A percentile compares a stretch with the other conserved stretches of the same genome.
Conservation (phyloP, 371 early-diverging fungal genomes). For the Enterocytospora artemiae region DNA sequence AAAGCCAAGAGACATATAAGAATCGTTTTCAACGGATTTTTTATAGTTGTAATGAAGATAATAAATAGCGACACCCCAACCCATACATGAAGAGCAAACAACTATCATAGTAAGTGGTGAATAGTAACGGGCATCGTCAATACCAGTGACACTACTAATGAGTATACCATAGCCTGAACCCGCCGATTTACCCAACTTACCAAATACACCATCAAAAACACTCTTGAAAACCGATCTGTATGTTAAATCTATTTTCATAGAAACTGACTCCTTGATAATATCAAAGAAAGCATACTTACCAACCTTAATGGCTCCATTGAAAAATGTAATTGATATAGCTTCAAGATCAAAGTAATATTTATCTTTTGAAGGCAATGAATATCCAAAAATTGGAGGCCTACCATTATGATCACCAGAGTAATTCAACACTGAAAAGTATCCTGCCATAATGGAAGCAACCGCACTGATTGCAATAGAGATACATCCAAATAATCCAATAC, state of each 20-base stretch:
- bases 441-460: background rate
- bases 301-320: slow-evolving; percentile 33
- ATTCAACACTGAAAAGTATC: background rate
- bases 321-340: slow-evolving; percentile 7
- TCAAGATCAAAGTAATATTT: slow-evolving; percentile 9
- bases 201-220: slow-evolving; percentile 55
- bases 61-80: slow-evolving; percentile 19
- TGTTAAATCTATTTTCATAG: slow-evolving; percentile 45
- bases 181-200: slow-evolving; percentile 56
- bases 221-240: slow-evolving; percentile 50
- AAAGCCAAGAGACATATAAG: slow-evolving; percentile 21
- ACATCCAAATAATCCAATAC: background rate
- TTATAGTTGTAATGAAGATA: slow-evolving; percentile 32
- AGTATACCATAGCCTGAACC: slow-evolving; percentile 40
- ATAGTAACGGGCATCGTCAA: background rate
- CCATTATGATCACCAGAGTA: background rate
- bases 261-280: slow-evolving; percentile 54
- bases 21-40: slow-evolving; percentile 23
- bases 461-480: background rate
- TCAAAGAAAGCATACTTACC: slow-evolving; percentile 56
- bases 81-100: background rate
- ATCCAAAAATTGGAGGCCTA: background rate
- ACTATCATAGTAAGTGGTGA: background rate
- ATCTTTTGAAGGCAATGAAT: background rate
- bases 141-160: slow-evolving; percentile 5